Evolutionary conservation across 169 alveolate genomes (phyloP).

Genomic region (Amoebophrya sp.): DNA sequence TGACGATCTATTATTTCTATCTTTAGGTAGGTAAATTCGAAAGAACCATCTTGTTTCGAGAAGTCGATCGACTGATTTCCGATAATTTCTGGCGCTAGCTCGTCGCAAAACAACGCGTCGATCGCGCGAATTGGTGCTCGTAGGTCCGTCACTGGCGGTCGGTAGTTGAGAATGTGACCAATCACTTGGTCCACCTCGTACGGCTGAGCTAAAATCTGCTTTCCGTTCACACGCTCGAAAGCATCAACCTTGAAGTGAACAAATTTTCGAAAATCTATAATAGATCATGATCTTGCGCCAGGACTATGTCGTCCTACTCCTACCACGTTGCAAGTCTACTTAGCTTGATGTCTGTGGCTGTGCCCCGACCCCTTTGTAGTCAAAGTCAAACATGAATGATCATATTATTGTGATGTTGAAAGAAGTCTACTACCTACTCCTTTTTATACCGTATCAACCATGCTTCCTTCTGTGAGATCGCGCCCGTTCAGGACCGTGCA

Average conservation of each 20-base stretch:
- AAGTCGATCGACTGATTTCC: slow-evolving; percentile 29
- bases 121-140: slow-evolving; percentile 10
- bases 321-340: background rate
- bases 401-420: background rate
- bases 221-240: background rate
- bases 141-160: background rate
- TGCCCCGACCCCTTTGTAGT: background rate
- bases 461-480: background rate
- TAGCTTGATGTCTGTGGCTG: background rate
- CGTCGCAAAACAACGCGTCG: background rate
- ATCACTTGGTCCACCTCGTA: background rate
- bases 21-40: no score
- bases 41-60: slow-evolving; percentile 28
- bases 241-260: background rate
- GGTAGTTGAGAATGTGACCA: background rate
- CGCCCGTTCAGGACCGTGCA: slow-evolving; percentile 10
- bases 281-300: background rate
- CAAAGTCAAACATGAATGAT: background rate
- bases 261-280: background rate
- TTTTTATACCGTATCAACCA: slow-evolving; percentile 2
- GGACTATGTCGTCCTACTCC: background rate
- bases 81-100: slow-evolving; percentile 1
- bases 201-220: background rate
- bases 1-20: no score
- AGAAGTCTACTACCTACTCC: background rate